These are phyloP conservation scores for Russula earlei DNA, from an alignment of 768 basidiomycete species.

Conservation along the genomic window DNA sequence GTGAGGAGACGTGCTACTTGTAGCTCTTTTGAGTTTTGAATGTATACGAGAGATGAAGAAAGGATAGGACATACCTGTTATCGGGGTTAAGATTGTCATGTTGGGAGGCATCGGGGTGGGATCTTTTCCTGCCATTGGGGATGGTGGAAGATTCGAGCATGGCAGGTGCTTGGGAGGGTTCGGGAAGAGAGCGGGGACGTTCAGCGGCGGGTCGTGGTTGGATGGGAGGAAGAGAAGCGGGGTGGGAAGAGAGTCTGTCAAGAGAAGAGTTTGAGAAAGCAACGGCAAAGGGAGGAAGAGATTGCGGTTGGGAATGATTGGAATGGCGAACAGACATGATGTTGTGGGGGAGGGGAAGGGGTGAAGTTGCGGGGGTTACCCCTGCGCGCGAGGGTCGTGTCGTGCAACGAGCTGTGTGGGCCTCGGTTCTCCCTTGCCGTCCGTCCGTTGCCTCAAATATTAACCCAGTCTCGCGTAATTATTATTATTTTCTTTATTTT, in stretches of 20 bases:
- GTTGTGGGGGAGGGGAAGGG: neutral
- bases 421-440: too few relatives aligned
- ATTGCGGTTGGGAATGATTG: conserved; percentile 41
- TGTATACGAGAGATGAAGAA: conserved; percentile 17
- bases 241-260: conserved; percentile 37
- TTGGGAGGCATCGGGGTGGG: conserved; percentile 15
- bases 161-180: conserved; percentile 18
- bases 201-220: conserved; percentile 34
- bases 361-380: neutral
- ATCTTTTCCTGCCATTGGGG: conserved; percentile 24
- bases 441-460: neutral
- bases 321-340: conserved; percentile 29
- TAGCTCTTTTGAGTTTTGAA: conserved; percentile 16
- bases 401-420: neutral
- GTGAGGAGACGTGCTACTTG: conserved; percentile 34
- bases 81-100: conserved; percentile 7
- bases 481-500: neutral
- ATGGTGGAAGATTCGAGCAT: conserved; percentile 15
- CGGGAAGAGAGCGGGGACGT: conserved; percentile 20
- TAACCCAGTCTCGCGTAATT: neutral
- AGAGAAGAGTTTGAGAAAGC: conserved; percentile 57
- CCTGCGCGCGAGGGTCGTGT: neutral
- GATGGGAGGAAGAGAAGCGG: conserved; percentile 58
- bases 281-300: conserved; percentile 72
- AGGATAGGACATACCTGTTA: conserved; percentile 16